Base-by-base conservation (phyloP, 163 green algal species). In the Chloromonas sp. region DNA sequence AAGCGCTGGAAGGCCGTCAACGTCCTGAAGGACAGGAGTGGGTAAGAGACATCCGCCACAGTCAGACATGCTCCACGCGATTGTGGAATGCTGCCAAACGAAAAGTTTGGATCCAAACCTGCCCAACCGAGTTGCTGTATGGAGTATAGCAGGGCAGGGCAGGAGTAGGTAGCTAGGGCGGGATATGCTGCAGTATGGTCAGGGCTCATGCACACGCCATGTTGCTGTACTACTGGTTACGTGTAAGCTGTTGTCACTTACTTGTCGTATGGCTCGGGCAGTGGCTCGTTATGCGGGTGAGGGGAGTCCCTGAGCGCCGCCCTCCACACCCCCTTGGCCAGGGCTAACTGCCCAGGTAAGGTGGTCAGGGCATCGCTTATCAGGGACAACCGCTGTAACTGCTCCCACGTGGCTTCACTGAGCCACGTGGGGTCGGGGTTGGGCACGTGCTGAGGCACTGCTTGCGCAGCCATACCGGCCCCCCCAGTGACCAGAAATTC, bases 341-440 rank as follows among this genome's bases (percentile, higher is more conserved):
- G 59, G 70, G 78, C 81, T 60, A 78, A 2, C 71, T 87, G 81
- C 14, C 62, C 79, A 36, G 84, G 85, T 14, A 91, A 86, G 0
- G 79, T 85, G 3, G 60, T 2, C 61, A 91, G 84, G 1, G 78
- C 83, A 13, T 81, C 80, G 60, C 70, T 79, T 58, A 87, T 14
- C 0, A 15, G 62, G 1, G 85, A 74, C 8, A 92, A 85, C 74
- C 60, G 81, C 1, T 62, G 36, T 13, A 94, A 14, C 84, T 94
- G 91, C 2, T 81, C 88, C 93, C 93, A 96, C n/a, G 79, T 82
- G 60, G 89, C 91, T 78, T 89, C 61, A 57, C 70, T 91, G 80
- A 95, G 88, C 92, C 92, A 95, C 60, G 81, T 79, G 0, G 91
- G 88, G 36, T 89, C 87, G 3, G 89, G 92, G 86, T 95, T 95